These are phyloP conservation scores for Phallus indusiatus DNA, from an alignment of 768 basidiomycete species.

Conservation along the genomic window DNA sequence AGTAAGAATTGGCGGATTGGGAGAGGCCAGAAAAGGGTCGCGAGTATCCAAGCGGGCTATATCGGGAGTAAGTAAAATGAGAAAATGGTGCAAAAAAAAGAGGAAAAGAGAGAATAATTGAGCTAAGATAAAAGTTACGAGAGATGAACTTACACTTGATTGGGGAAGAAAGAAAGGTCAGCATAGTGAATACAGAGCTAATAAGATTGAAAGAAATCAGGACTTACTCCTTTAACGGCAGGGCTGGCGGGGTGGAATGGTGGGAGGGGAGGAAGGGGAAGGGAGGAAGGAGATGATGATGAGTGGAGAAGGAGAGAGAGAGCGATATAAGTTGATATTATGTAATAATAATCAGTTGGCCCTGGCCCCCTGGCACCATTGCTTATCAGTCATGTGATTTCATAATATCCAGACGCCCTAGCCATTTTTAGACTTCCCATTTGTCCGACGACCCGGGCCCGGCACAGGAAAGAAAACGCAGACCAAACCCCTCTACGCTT, in stretches of 20 bases:
- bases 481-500: neutral
- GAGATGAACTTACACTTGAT: neutral
- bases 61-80: neutral
- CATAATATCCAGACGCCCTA: neutral
- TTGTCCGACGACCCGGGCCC: neutral
- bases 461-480: neutral
- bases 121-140: neutral
- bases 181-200: neutral
- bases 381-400: neutral
- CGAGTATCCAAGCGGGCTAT: constrained; percentile 36
- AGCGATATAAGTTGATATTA: neutral
- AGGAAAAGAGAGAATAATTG: neutral
- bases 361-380: neutral
- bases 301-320: neutral
- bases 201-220: neutral
- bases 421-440: neutral
- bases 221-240: constrained; percentile 7
- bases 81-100: neutral
- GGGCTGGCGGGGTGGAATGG: constrained; percentile 3
- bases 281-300: neutral
- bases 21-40: constrained; percentile 83
- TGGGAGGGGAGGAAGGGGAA: neutral
- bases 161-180: neutral
- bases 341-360: neutral
- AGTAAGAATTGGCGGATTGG: constrained; percentile 14